phyloP scores from a whole-genome alignment of 805 yeast genomes.

The Zygosaccharomyces kombuchaensis region DNA sequence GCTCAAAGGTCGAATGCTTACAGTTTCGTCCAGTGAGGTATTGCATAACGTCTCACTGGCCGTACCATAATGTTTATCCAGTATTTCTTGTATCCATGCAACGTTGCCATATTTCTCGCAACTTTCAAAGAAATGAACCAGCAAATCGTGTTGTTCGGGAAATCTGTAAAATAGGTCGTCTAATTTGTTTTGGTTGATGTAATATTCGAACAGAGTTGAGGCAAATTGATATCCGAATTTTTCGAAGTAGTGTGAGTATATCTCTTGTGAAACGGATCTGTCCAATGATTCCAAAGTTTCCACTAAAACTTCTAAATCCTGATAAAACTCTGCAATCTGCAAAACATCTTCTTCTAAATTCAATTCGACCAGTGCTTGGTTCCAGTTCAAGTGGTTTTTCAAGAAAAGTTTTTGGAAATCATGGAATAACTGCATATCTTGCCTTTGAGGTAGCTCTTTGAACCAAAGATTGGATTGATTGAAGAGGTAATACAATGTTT shows the following conservation, averaged over 20 bases:
- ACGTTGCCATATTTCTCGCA: conserved; percentile 46
- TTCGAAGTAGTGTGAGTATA: conserved; percentile 51
- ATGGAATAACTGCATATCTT: conserved; percentile 22
- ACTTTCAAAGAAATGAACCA: conserved; percentile 51
- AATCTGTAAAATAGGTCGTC: conserved; percentile 54
- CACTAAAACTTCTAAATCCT: conserved; percentile 62
- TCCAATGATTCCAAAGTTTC: conserved; percentile 39
- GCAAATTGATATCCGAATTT: conserved; percentile 70
- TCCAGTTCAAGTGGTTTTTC: conserved; percentile 47
- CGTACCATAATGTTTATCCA: conserved; percentile 44
- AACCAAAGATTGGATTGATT: conserved; percentile 37
- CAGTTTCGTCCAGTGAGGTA: conserved; percentile 42
- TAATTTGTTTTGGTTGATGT: conserved; percentile 48
- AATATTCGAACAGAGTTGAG: conserved; percentile 52
- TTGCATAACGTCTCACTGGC: conserved; percentile 49
- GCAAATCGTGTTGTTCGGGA: conserved; percentile 45
- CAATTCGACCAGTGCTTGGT: conserved; percentile 48
- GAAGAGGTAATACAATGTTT: conserved; percentile 40
- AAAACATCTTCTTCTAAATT: conserved; percentile 52
- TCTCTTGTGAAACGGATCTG: conserved; percentile 43
- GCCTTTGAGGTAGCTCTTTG: conserved; percentile 19
- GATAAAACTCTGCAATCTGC: conserved; percentile 57
- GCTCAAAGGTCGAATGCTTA: conserved; percentile 34
- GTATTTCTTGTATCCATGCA: conserved; percentile 68
- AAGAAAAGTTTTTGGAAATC: conserved; percentile 32